Base-by-base conservation (phyloP, 805 yeast genomes). In the Zygosaccharomyces bisporus region DNA sequence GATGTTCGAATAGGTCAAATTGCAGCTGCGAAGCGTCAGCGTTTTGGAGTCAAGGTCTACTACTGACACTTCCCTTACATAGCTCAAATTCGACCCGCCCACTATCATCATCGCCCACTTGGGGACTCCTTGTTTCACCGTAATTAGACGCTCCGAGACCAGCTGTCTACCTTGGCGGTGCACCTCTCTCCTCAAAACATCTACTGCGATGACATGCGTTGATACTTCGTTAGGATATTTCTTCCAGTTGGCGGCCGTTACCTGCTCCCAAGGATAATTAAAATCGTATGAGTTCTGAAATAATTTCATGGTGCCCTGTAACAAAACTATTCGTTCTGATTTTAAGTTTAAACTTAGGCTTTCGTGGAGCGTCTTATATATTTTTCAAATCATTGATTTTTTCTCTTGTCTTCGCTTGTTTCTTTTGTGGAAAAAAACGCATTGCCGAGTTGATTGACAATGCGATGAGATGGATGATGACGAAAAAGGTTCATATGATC, bases 191-290 rank as follows among this genome's bases (percentile, higher is more conserved):
- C 84, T 73, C 24, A 91, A 66, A 1, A 88, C 87, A 62, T 91
- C 99, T 14, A 93, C 98, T 1, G 93, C 93, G 21, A 87, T 83
- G 7, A 91, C 99, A 65, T 91, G 99, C 0, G 95, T 77, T 6
- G 96, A 81, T 46, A 83, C 73, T 55, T 89, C 95, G 62, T 93
- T 91, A n/a, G 99, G 99, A 67, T 91, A 91, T 56, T 91, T 91
- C 53, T 78, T 80, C 99, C 99, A 91, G 66, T 90, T 89, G 41
- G 98, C 97, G 1, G 95, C 89, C 0, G 96, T 84, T 19, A 91
- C 95, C 55, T 85, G 88, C 19, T 85, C 95, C 97, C 98, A 91
- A 0, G 95, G 79, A 60, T 93, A 90, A 44, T 79, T 70, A 64
- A 88, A 91, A 33, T 67, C 71, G 62, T 85, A 91, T 14, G 73